Percentiles rank a stretch among this genome's conserved stretches.
These are phyloP conservation scores for Globisporangium cederbergense DNA, from an alignment of 352 stramenopile species.

Conservation along the genomic window DNA sequence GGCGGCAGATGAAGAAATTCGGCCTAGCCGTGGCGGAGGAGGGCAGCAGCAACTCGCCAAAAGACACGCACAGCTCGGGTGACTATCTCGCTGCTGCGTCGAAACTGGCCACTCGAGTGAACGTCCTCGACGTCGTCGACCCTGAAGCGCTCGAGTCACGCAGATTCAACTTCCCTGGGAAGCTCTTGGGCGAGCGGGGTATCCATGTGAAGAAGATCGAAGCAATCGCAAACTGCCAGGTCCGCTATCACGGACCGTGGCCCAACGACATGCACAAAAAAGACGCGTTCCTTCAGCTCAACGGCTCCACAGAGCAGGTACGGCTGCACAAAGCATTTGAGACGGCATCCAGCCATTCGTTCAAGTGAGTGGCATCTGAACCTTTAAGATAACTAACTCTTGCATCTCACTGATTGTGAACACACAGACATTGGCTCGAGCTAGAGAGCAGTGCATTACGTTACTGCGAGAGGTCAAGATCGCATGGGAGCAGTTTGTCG, in stretches of 20 bases:
- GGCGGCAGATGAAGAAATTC: conserved; percentile 58
- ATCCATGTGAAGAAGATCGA: conserved; percentile 65
- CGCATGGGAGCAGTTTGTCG: conserved; percentile 21
- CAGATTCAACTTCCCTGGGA: conserved; percentile 61
- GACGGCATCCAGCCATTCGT: not conserved
- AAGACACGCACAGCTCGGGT: not conserved
- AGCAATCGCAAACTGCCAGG: conserved; percentile 29
- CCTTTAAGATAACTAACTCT: not conserved
- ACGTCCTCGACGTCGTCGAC: conserved; percentile 31
- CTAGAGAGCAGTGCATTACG: conserved; percentile 15
- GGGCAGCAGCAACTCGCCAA: conserved; percentile 11
- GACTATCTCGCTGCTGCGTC: conserved; percentile 11
- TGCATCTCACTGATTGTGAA: not conserved
- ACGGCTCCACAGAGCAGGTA: conserved; percentile 18
- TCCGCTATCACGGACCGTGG: conserved; percentile 22
- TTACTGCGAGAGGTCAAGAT: conserved; percentile 20
- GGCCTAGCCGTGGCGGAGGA: conserved; percentile 32
- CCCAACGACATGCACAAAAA: conserved; percentile 7
- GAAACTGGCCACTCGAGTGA: conserved; percentile 23
- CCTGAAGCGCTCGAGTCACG: conserved; percentile 37
- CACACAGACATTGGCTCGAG: conserved; percentile 16
- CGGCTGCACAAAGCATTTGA: not conserved
- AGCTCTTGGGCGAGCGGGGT: conserved; percentile 56
- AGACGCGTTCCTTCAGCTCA: conserved; percentile 17
- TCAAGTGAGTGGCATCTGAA: not conserved